Base-by-base conservation (phyloP, 352 stramenopile genomes). In the Vaucheria bursata region DNA sequence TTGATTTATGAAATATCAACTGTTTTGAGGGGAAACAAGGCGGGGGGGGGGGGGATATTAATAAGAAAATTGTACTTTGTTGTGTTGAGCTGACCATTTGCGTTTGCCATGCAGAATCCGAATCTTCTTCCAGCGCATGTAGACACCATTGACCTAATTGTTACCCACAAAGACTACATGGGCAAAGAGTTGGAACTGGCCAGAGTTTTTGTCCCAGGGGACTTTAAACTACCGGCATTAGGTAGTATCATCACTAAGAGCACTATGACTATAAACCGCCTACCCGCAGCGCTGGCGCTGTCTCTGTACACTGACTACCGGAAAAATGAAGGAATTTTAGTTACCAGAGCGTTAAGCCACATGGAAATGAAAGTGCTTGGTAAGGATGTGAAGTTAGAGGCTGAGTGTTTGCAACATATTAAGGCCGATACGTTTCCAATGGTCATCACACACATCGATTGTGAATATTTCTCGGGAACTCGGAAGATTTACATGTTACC, bases 401-500 rank as follows among this genome's bases (percentile, higher is more conserved):
- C 75, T 18, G 75, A 80, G 65, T 80, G 75, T 29, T 38, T 80
- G 25, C 75, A 80, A 53, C 75, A 80, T 53, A 65, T 80, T 49
- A 49, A 67, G 37, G 75, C 75, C 34, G 75, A 80, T 53, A 49
- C 74, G 7, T 80, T 80, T 32, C 75, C 75, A 12, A 80, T 80
- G 7, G 64, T 65, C 31, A 74, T 80, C 33, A 72, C 52, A 52
- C 49, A 80, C 38, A 79, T 80, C n/a, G 71, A 80, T 0, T 80
- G 75, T 71, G 71, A 74, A 31, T 80, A 80, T 32, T 80, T 72
- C 75, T 75, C 38, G 38, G 74, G 74, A 35, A 73, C 65, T 33
- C 38, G 72, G 2, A 36, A 53, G 18, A 71, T 80, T 36, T 53
- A 52, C 45, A 69, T 79, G 29, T 71, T 80, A 2, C 75, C 65